Percentiles rank a stretch among this genome's conserved stretches.
Conservation (phyloP, 495 filamentous ascomycete species). For the Talaromyces stipitatus region DNA sequence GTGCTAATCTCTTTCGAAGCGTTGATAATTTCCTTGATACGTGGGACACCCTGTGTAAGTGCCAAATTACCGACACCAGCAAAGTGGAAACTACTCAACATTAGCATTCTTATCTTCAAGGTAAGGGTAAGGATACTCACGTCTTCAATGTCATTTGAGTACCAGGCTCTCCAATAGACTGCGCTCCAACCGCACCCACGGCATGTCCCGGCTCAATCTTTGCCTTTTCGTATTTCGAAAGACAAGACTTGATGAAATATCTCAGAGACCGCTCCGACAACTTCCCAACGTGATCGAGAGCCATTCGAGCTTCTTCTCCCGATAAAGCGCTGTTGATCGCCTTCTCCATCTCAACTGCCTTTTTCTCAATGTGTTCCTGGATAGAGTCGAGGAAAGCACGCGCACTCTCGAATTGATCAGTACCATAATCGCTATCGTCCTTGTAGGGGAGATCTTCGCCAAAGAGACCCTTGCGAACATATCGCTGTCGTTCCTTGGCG, state of each 20-base stretch:
- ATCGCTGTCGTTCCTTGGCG: slow-evolving; percentile 53
- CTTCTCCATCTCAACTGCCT: slow-evolving; percentile 44
- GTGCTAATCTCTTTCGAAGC: slow-evolving; percentile 89
- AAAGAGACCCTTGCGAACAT: slow-evolving; percentile 49
- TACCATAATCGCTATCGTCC: slow-evolving; percentile 53
- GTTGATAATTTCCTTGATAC: slow-evolving; percentile 99
- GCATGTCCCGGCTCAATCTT: slow-evolving; percentile 91
- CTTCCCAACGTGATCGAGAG: slow-evolving; percentile 67
- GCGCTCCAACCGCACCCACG: slow-evolving; percentile 94
- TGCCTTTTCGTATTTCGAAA: slow-evolving; percentile 82
- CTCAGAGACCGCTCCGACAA: slow-evolving; percentile 65
- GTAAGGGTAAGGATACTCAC: background rate
- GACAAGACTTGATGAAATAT: slow-evolving; percentile 71
- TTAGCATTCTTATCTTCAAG: background rate
- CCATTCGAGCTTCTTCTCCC: slow-evolving; percentile 31
- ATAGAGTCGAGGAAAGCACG: slow-evolving; percentile 76
- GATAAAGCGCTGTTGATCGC: slow-evolving; percentile 26
- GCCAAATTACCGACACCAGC: slow-evolving; percentile 98
- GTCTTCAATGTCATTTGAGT: slow-evolving; percentile 99
- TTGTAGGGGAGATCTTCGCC: slow-evolving; percentile 51
- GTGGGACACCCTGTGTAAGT: slow-evolving; percentile 96
- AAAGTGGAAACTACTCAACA: slow-evolving; percentile 70
- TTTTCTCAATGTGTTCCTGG: slow-evolving; percentile 54
- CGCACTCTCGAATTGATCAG: slow-evolving; percentile 81
- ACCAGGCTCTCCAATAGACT: slow-evolving; percentile 96